Conservation (phyloP, 2,329 filamentous ascomycete species). For the Fusarium sp. region DNA sequence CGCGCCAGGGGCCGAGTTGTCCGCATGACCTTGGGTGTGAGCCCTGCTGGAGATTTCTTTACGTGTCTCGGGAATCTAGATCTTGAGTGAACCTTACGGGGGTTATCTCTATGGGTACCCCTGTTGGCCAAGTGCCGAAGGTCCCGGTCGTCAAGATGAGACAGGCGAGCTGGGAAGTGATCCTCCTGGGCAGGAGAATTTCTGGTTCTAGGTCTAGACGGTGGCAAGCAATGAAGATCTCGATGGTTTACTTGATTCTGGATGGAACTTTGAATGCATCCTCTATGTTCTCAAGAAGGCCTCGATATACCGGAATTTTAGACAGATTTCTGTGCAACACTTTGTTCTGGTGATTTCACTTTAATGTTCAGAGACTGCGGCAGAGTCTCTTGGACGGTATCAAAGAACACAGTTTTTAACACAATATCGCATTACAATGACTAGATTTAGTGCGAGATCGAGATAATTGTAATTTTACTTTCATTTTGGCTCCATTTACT, state of each 20-base stretch:
- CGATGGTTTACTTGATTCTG: neutral
- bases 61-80: neutral
- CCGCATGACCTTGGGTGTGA: neutral
- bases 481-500: neutral
- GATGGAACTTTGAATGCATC: neutral
- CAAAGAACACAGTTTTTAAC: neutral
- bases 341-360: too few species aligned
- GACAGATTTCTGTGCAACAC: neutral
- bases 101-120: neutral
- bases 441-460: neutral
- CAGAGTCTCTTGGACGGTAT: neutral
- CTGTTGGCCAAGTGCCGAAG: neutral
- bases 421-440: neutral
- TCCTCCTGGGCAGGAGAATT: neutral
- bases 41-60: neutral
- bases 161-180: neutral
- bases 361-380: too few species aligned
- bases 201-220: neutral
- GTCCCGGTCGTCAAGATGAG: neutral
- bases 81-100: neutral
- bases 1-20: neutral
- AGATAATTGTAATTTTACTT: neutral
- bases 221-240: neutral
- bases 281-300: fast-evolving
- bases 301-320: neutral